Percentiles rank a stretch among this genome's conserved stretches.
Conservation (phyloP, 768 basidiomycete species). For the Tylopilus rubrobrunneus region DNA sequence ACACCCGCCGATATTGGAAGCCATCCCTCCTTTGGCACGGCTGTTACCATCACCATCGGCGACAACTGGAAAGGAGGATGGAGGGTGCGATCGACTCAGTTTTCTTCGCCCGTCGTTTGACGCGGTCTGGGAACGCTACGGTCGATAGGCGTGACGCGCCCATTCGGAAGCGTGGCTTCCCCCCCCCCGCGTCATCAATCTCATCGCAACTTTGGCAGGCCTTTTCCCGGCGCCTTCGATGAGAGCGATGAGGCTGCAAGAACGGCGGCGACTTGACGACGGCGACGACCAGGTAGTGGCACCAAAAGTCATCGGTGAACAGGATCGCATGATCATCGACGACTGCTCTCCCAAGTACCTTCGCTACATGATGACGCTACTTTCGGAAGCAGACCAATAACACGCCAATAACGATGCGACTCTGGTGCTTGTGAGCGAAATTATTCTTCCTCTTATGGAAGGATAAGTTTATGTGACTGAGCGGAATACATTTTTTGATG, state of each 20-base stretch:
- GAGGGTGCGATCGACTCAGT: slow-evolving; percentile 13
- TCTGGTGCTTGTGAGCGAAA: slow-evolving; percentile 40
- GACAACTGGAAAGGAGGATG: slow-evolving; percentile 17
- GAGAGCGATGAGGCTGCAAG: slow-evolving; percentile 42
- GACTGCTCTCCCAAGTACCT: slow-evolving; percentile 64
- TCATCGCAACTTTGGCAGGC: slow-evolving; percentile 13
- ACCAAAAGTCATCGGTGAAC: slow-evolving; percentile 61
- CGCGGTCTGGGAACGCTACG: slow-evolving; percentile 76
- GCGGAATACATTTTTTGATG: no score
- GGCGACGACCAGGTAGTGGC: slow-evolving; percentile 58
- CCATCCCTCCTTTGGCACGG: slow-evolving; percentile 42
- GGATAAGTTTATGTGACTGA: no score
- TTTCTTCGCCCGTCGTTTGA: slow-evolving; percentile 50
- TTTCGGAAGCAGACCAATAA: slow-evolving; percentile 53
- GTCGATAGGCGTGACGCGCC: slow-evolving; percentile 62
- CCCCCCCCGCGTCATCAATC: slow-evolving; percentile 4
- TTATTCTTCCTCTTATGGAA: no score
- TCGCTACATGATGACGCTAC: slow-evolving; percentile 50
- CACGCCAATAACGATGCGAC: slow-evolving; percentile 49
- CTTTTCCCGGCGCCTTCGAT: slow-evolving; percentile 26
- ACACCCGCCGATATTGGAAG: slow-evolving; percentile 65
- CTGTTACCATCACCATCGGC: slow-evolving; percentile 31
- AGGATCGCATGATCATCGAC: slow-evolving; percentile 65
- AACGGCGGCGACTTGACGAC: slow-evolving; percentile 66
- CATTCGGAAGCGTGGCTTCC: slow-evolving; percentile 23